phyloP scores from a whole-genome alignment of 2,329 filamentous ascomycete genomes.

The Fusarium coicis region DNA sequence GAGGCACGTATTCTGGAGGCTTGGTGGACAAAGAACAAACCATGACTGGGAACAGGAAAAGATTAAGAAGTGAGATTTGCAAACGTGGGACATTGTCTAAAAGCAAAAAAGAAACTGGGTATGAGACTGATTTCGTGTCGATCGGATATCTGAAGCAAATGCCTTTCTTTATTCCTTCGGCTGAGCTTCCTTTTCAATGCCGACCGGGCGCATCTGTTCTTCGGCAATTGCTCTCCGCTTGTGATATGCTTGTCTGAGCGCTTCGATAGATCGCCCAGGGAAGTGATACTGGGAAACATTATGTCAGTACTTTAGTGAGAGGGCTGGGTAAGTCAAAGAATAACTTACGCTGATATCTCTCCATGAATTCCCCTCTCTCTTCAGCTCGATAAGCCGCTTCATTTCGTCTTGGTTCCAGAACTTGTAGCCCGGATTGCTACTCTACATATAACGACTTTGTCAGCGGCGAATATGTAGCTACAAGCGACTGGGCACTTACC shows the following conservation, averaged over 20 bases:
- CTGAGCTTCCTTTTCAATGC: neutral
- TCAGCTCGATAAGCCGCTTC: neutral
- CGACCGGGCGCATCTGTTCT: neutral
- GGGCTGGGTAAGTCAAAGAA: neutral
- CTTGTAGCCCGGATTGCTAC: neutral
- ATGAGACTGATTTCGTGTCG: neutral
- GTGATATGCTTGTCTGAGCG: neutral
- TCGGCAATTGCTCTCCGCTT: neutral
- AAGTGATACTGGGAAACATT: neutral
- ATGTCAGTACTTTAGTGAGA: neutral
- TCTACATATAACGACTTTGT: neutral
- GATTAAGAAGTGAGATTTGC: fast-evolving
- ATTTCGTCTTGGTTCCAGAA: neutral
- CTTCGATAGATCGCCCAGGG: neutral
- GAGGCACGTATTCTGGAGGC: neutral
- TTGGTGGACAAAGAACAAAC: neutral
- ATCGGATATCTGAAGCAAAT: neutral
- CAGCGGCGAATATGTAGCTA: neutral
- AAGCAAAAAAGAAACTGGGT: neutral
- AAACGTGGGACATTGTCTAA: too few species aligned
- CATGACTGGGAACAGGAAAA: too few species aligned
- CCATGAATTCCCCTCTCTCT: neutral
- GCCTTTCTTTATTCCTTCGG: too few species aligned
- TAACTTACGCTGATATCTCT: neutral
- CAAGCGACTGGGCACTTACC: neutral